These are phyloP conservation scores for Rhynchospora pubera DNA, from an alignment of 176 grass and related monocot species.

Conservation along the genomic window DNA sequence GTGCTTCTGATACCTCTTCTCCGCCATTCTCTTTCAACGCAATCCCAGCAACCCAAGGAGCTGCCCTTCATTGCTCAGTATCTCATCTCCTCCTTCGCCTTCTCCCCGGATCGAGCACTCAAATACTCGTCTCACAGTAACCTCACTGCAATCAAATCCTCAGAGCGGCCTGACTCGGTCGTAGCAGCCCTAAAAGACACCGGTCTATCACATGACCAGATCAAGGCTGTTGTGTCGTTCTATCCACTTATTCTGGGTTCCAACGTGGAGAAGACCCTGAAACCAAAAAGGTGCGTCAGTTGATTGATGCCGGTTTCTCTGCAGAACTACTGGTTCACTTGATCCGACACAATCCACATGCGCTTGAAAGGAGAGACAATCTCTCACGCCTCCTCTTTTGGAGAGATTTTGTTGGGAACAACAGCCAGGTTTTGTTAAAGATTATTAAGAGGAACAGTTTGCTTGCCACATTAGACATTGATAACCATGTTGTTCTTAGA, in stretches of 20 bases:
- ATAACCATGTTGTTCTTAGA: background rate
- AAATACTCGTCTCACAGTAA: background rate
- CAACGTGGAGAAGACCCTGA: background rate
- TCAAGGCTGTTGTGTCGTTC: background rate
- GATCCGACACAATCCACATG: background rate
- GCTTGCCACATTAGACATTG: background rate
- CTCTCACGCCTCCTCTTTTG: constrained; percentile 13
- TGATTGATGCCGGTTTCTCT: background rate
- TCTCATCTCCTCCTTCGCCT: constrained; percentile 27
- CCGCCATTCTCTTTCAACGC: background rate
- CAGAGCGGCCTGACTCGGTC: no score
- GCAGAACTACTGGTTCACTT: constrained; percentile 1
- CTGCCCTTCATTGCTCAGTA: background rate
- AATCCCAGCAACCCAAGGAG: background rate
- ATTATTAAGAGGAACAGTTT: background rate
- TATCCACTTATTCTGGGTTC: background rate
- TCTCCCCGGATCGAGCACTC: constrained; percentile 1
- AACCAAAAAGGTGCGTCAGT: background rate
- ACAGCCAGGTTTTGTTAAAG: background rate
- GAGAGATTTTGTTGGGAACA: background rate
- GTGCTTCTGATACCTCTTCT: background rate
- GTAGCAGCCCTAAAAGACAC: background rate
- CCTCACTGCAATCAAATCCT: background rate
- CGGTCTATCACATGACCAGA: background rate
- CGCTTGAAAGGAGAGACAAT: constrained; percentile 1